Evolutionary conservation across 2,329 filamentous ascomycete species (phyloP), one percentile per base, ranked within the genome.

Genomic region (Hirsutella thompsonii): DNA sequence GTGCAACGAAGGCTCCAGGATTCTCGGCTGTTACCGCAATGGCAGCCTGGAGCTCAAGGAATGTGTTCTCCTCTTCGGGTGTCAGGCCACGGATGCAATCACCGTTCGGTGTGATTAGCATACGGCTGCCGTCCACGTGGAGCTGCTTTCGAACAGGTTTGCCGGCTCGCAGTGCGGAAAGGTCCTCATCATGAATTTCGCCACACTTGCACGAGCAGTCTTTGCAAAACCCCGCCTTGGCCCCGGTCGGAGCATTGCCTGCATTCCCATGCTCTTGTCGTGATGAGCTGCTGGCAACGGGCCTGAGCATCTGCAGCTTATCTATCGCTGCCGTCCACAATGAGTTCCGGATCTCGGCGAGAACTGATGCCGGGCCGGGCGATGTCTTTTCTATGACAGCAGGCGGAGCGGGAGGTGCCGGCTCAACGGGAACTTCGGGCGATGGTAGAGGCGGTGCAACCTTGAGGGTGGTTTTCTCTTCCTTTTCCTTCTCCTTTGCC

Each of bases 71-170:
- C 46, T 89, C 79, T 34, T 81, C 75, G 4, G 70, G 62, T 1
- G 70, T 78, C 41, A 92, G 61, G 43, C 83, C 81, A 47, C 81
- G 78, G n/a, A 90, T 68, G 54, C 82, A 84, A 46, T 85, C 79
- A 10, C 84, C 83, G 46, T 82, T 79, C 0, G 83, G 81, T 0
- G 83, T 88, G 40, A 89, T 75, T 49, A 89, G 70, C 47, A 83
- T 77, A 20, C 81, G 72, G 55, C 73, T 70, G 42, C 76, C 78
- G 46, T 82, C 78, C 2, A 77, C 65, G 38, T 61, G 60, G 38
- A 62, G 61, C 32, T 78, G 60, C 55, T 81, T 81, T 44, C 70
- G 72, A 8, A 82, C 74, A 10, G 75, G 64, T 45, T 69, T 67
- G 37, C 76, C 77, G 2, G 68, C 63, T n/a, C 69, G 63, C 6